phyloP scores from a whole-genome alignment of 345 rosid genomes.

The Brassica nigra region DNA sequence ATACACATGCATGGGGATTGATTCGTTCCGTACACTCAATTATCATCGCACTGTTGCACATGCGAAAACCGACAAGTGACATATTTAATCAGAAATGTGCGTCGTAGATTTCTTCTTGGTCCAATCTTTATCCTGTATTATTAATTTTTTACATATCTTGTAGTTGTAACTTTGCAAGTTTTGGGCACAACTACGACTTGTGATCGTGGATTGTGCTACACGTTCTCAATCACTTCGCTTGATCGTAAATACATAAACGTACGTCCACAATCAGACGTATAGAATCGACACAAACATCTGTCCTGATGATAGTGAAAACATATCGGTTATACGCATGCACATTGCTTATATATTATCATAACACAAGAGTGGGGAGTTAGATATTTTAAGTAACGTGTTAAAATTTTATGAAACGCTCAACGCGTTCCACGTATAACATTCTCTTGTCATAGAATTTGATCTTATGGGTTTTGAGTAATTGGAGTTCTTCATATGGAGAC shows the following conservation, averaged over 20 bases:
- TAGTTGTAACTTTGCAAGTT: conserved; percentile 10
- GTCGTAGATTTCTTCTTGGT: background rate
- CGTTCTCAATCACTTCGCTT: background rate
- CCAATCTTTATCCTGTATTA: background rate
- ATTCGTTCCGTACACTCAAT: conserved; percentile 8
- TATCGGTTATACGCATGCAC: background rate
- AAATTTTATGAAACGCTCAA: background rate
- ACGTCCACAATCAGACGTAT: background rate
- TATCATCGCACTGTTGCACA: conserved; percentile 22
- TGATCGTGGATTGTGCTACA: conserved; percentile 9
- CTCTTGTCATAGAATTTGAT: background rate
- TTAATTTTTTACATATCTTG: background rate
- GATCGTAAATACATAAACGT: background rate
- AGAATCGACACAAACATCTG: background rate
- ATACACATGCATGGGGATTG: background rate
- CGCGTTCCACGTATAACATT: background rate
- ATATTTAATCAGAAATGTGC: conserved; percentile 8
- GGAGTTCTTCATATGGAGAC: background rate
- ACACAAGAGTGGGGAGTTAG: background rate
- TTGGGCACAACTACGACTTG: background rate
- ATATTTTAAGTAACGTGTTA: background rate
- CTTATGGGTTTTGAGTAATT: background rate
- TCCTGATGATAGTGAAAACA: background rate
- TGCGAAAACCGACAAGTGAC: conserved; percentile 3
- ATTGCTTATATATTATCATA: background rate